Base-by-base conservation (phyloP, 1,284 basidiomycete species). In the Tilletia caries region DNA sequence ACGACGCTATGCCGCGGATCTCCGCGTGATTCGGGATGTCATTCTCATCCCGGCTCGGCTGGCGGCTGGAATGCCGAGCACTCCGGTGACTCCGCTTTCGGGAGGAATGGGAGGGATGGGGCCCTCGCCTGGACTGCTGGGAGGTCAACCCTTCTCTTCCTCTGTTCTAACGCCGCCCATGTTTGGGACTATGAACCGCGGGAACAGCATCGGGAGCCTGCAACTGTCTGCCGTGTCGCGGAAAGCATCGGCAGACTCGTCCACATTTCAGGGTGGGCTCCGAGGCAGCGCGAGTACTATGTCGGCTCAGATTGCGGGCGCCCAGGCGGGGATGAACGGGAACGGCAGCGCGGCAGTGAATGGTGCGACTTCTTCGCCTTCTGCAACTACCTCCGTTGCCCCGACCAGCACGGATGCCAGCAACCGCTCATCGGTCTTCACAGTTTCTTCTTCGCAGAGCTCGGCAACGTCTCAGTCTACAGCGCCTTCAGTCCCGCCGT, bases 1-100 rank as follows among this genome's bases (percentile, higher is more conserved):
- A 82, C 86, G 91, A 33, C 89, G 91, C 0, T 95, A 95, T 83
- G 92, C 93, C 1, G 90, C 89, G 12, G 94, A 97, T 85, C 86
- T 97, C 25, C 90, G 90, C 2, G 86, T 96, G 65, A 89, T 96
- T 67, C 87, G 90, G 62, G 91, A 93, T 75, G 88, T 95, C 33
- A 92, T 94, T 81, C 75, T 85, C 33, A 79, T 80, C 0, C 75
- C 81, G 12, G 84, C 84, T 0, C 77, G 79, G 52, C 78, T 77
- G 23, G 73, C 71, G 44, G 78, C 80, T n/a, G 77, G 77, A 33
- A 73, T 76, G 62, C 72, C 71, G 1, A 65, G 74, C n/a, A 23
- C 69, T 66, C 34, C 71, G 12, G 23, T 54, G n/a, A 68, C 70
- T 10, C 74, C 77, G 0, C 58, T 72, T 3, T 73, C 74, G 33